Conservation (phyloP, 495 filamentous ascomycete species). For the Penicillium macrosclerotiorum region DNA sequence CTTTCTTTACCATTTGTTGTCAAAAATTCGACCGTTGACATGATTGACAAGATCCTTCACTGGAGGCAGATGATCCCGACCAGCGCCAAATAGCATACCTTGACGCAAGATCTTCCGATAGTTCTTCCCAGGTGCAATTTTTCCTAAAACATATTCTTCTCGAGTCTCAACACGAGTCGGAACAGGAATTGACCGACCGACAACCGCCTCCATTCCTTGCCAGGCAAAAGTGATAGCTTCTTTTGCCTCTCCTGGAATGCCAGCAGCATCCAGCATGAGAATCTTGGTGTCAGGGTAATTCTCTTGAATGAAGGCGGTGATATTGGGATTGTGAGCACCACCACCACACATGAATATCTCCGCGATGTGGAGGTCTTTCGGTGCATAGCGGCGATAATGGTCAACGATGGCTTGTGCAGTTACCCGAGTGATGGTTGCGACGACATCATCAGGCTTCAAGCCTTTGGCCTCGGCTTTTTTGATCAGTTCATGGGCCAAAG, state of each 20-base stretch:
- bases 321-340: conserved; percentile 59
- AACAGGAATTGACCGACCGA: conserved; percentile 51
- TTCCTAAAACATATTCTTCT: conserved; percentile 48
- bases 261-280: conserved; percentile 54
- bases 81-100: conserved; percentile 47
- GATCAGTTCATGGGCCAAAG: conserved; percentile 47
- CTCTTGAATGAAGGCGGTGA: conserved; percentile 48
- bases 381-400: conserved; percentile 52
- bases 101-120: conserved; percentile 50
- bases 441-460: conserved; percentile 46
- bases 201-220: conserved; percentile 54
- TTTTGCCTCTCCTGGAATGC: conserved; percentile 52
- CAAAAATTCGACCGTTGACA: conserved; percentile 41
- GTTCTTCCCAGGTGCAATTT: conserved; percentile 53
- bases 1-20: conserved; percentile 42
- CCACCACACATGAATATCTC: conserved; percentile 62
- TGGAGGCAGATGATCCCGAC: conserved; percentile 40
- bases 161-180: conserved; percentile 50
- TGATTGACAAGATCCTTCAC: conserved; percentile 50
- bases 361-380: conserved; percentile 43
- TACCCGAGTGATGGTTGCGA: conserved; percentile 56
- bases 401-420: conserved; percentile 56
- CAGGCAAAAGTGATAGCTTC: conserved; percentile 59
- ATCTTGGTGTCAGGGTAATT: conserved; percentile 48
- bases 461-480: conserved; percentile 41